A percentile compares a stretch with the other conserved stretches of the same genome.
Evolutionary conservation across 371 early-diverging fungal species (phyloP).

Genomic region (Rhizomucor pusillus): DNA sequence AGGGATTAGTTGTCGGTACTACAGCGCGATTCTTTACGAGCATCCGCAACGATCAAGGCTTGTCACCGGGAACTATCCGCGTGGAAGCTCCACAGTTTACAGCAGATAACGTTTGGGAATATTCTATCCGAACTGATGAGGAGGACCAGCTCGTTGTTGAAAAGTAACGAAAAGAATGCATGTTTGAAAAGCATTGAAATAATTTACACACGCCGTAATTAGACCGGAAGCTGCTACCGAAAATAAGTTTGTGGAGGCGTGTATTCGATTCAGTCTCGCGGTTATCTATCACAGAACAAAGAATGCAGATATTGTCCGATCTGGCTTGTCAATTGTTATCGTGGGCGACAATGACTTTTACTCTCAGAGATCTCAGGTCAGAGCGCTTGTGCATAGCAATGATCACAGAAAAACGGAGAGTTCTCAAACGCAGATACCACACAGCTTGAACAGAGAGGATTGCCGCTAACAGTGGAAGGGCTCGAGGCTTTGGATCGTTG

Average conservation of each 20-base stretch:
- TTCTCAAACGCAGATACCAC: too few relatives aligned
- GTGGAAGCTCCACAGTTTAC: slow-evolving; percentile 75
- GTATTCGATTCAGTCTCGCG: slow-evolving; percentile 24
- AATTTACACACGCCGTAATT: background rate
- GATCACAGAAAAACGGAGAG: too few relatives aligned
- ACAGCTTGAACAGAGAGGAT: slow-evolving; percentile 40
- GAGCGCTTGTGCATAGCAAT: too few relatives aligned
- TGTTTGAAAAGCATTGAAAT: too few relatives aligned
- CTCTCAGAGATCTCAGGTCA: slow-evolving; percentile 77
- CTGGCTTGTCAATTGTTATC: slow-evolving; percentile 68
- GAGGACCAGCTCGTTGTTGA: slow-evolving; percentile 14
- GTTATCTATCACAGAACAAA: slow-evolving; percentile 30
- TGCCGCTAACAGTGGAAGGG: slow-evolving; percentile 56
- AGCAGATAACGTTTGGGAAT: slow-evolving; percentile 59
- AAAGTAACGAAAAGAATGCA: too few relatives aligned
- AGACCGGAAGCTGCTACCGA: slow-evolving; percentile 4
- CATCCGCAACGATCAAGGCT: slow-evolving; percentile 24
- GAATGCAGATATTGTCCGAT: background rate
- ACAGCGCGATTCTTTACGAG: slow-evolving; percentile 81
- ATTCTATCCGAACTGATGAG: slow-evolving; percentile 30
- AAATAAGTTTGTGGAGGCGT: slow-evolving; percentile 44
- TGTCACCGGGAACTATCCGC: slow-evolving; percentile 28
- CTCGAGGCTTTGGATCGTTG: slow-evolving; percentile 67
- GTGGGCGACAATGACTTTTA: slow-evolving; percentile 95
- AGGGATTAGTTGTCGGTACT: slow-evolving; percentile 84